phyloP scores from a whole-genome alignment of 2,329 filamentous ascomycete genomes.

The Pseudocercospora crystallina region DNA sequence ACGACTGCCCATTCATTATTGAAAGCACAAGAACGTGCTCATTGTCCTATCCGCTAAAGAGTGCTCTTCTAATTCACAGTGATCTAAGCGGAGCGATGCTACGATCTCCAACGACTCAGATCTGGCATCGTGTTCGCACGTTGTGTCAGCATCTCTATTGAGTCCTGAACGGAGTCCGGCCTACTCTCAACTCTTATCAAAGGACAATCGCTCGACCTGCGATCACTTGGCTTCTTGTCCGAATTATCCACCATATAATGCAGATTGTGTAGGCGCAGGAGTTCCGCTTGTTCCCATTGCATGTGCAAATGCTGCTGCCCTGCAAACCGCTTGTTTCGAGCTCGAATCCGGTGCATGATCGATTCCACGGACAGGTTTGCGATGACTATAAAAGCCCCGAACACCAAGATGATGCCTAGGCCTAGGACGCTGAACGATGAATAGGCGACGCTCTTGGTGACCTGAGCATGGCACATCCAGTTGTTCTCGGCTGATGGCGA shows the following conservation, averaged over 20 bases:
- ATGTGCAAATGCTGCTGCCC: background rate
- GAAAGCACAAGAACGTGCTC: too few species aligned
- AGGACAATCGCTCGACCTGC: too few species aligned
- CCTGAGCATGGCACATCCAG: slow-evolving; percentile 5
- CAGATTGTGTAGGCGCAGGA: background rate
- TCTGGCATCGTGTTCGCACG: too few species aligned
- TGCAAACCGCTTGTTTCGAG: background rate
- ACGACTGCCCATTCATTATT: too few species aligned
- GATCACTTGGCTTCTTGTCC: background rate
- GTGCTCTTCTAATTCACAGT: too few species aligned
- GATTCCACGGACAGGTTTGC: background rate
- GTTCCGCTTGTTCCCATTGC: background rate
- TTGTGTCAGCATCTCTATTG: too few species aligned
- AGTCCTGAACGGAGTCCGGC: too few species aligned
- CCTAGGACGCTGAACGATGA: slow-evolving; percentile 4
- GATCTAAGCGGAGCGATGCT: too few species aligned
- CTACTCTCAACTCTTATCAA: too few species aligned
- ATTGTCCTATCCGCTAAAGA: too few species aligned
- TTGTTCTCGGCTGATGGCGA: background rate
- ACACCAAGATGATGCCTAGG: background rate
- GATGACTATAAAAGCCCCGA: background rate
- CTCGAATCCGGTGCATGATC: background rate
- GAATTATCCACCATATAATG: background rate
- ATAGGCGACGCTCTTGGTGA: slow-evolving; percentile 1
- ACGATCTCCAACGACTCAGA: too few species aligned